Conservation (phyloP, 1,139 yeast species). For the Saccharomyces hybrid region DNA sequence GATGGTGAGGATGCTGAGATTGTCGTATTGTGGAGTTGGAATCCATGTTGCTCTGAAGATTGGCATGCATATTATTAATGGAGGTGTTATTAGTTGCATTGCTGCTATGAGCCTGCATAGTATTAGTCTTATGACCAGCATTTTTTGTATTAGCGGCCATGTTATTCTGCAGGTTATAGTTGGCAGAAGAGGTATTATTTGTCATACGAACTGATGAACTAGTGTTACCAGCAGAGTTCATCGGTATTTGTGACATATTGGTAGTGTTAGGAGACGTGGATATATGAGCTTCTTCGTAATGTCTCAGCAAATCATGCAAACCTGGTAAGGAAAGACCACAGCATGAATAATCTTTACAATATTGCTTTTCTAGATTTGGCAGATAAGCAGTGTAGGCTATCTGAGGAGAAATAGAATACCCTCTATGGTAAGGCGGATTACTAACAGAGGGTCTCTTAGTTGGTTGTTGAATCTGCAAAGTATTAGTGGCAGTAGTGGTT, state of each 20-base stretch:
- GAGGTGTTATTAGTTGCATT: conserved; percentile 6
- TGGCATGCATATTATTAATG: conserved; percentile 4
- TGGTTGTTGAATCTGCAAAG: neutral
- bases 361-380: conserved; percentile 90
- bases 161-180: neutral
- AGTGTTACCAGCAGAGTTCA: conserved; percentile 2
- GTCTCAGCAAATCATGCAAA: conserved; percentile 84
- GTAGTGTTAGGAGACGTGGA: conserved; percentile 47
- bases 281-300: conserved; percentile 94
- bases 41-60: neutral
- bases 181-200: neutral
- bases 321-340: conserved; percentile 92
- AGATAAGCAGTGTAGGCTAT: conserved; percentile 39
- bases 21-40: neutral
- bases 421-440: neutral
- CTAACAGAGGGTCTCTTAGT: conserved; percentile 5
- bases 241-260: conserved; percentile 10
- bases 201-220: conserved; percentile 4
- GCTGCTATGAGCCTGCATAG: neutral
- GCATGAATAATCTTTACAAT: conserved; percentile 92
- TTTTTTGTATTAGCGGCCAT: neutral
- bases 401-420: conserved; percentile 3
- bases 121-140: neutral
- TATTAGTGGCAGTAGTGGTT: neutral
- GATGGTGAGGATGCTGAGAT: neutral